Conservation (phyloP, 257 asterid species). For the Solanum dulcamara region DNA sequence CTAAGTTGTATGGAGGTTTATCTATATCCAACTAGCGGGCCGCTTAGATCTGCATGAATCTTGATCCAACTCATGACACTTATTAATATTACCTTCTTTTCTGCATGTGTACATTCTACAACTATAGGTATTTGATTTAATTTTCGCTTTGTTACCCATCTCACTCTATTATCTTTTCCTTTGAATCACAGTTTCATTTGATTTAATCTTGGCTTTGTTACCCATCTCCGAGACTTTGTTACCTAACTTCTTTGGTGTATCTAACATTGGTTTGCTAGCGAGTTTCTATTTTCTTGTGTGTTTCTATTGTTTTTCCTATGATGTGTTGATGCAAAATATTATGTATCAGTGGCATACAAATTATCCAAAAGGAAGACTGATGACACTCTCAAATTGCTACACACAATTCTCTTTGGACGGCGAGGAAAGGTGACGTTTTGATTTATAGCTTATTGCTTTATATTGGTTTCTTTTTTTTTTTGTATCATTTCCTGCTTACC, state of each 20-base stretch:
- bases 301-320: neutral
- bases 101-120: neutral
- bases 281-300: neutral
- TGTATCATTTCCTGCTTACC: neutral
- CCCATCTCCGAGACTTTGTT: neutral
- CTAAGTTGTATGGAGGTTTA: neutral
- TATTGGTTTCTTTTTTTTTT: neutral
- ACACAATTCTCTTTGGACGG: slow-evolving; percentile 70
- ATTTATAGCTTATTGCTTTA: neutral
- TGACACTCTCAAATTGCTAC: slow-evolving; percentile 71
- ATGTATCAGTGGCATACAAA: slow-evolving; percentile 61
- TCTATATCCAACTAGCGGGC: neutral
- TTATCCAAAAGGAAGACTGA: slow-evolving; percentile 72
- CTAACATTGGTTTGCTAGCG: neutral
- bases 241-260: neutral
- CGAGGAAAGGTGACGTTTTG: slow-evolving; percentile 68
- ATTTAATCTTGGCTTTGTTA: too few species aligned
- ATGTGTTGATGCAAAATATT: neutral
- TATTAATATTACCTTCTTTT: neutral
- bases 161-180: neutral
- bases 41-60: neutral
- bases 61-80: neutral
- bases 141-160: neutral
- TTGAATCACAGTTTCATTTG: neutral
- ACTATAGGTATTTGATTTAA: neutral